Percentiles rank a stretch among this genome's conserved stretches.
These are phyloP conservation scores for Cyclotella baltica DNA, from an alignment of 108 stramenopile genomes.

Conservation along the genomic window DNA sequence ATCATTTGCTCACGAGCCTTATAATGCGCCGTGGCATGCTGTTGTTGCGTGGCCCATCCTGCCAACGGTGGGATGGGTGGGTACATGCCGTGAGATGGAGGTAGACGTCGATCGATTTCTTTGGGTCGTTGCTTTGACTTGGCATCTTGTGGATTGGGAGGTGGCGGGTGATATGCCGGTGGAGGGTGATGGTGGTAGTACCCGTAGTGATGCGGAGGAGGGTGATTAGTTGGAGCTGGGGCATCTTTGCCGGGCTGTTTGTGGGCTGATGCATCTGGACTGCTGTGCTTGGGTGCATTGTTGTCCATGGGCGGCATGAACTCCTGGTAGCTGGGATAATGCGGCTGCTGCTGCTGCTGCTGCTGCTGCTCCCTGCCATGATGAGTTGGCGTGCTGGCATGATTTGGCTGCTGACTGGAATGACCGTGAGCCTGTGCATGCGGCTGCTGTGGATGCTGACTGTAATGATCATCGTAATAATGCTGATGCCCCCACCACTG, in stretches of 20 bases:
- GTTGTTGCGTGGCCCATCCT: not conserved
- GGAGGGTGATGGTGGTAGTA: not conserved
- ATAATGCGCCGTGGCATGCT: not conserved
- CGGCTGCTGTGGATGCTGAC: not conserved
- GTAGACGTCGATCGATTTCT: not conserved
- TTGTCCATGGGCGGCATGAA: not conserved
- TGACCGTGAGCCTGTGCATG: not conserved
- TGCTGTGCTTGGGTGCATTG: not conserved
- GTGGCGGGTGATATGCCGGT: not conserved
- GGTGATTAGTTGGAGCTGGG: not conserved
- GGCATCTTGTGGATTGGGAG: not conserved
- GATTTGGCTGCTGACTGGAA: not conserved
- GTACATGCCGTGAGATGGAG: not conserved
- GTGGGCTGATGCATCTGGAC: not conserved
- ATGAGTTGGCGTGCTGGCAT: not conserved
- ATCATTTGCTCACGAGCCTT: not conserved
- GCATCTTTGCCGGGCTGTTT: not conserved
- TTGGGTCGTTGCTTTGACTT: not conserved
- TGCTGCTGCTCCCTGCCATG: not conserved
- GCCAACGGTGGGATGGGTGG: not conserved
- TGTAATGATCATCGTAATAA: not conserved
- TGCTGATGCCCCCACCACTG: not conserved
- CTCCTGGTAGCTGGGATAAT: conserved; percentile 7
- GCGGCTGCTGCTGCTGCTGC: not conserved
- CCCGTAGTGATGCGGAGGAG: not conserved